Evolutionary conservation across 345 rosid genomes (phyloP), one percentile per base, ranked within the genome.

Genomic region (Syzygium aqueum): DNA sequence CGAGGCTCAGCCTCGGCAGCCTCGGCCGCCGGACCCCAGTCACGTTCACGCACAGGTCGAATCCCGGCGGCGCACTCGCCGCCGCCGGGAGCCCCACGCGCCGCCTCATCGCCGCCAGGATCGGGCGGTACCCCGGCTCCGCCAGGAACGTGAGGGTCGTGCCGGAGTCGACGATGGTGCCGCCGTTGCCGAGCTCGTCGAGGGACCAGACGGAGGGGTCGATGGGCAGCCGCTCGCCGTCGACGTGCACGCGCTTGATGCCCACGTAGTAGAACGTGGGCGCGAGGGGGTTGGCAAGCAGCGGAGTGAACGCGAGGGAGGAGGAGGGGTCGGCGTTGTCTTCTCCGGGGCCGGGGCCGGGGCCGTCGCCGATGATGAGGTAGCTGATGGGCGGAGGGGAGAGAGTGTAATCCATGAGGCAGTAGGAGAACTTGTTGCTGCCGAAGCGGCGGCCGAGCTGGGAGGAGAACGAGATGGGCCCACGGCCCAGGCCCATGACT

Each of bases 401-500:
- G 30, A 95, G 91, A 5, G 97, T 96, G 92, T 91, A 96, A 85
- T 97, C 99, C 95, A 90, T 91, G 51, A 95, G 95, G 77, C 98
- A 97, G 80, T 97, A 97, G 4, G 98, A 97, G 91, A 97, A 96
- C 89, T 89, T 94, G 91, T 91, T 88, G 16, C 98, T 89, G 16
- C 98, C 95, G 40, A 95, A 95, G 37, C 91, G 96, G 86, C 93
- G 99, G 82, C 96, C 97, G 40, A 97, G 86, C 89, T 95, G 99
- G 80, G 98, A 93, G 40, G 98, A 86, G 59, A 97, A 94, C 16
- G 98, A 96, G 85, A 94, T 96, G 83, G 95, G 92, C 23, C 97
- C 96, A 13, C 96, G 94, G 65, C 98, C 98, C 86, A 97, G 93
- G 85, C 99, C 99, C 95, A 97, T 91, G 1, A 97, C 98, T 15